Evolutionary conservation across 2,329 filamentous ascomycete genomes (phyloP), one percentile per base, ranked within the genome.

Genomic region (Fusarium protoensiforme): DNA sequence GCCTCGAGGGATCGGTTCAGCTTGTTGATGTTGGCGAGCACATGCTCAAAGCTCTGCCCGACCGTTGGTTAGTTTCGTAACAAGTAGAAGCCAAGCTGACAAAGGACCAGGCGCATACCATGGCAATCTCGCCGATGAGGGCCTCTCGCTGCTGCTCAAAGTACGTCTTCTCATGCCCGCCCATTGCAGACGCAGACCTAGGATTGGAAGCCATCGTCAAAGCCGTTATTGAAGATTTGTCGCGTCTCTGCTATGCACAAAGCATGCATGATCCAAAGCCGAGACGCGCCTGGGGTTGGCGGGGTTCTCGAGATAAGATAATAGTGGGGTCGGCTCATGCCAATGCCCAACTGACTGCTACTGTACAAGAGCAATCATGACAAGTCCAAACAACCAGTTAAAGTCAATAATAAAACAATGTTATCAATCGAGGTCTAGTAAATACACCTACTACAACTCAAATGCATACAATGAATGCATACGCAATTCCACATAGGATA

Each of bases 11-110:
- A 96, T 36, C 96, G 92, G 82, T 98, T 99, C 67, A 99, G 85
- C 78, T 95, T 95, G 84, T 98, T 99, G 83, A 98, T 94, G 79
- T 98, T 98, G 78, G 95, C 93, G 11, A 99, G 92, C 67, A 98
- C 95, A 78, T 96, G 92, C 79, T 98, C 96, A 80, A 99, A 90
- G 82, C 87, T 90, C 90, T 92, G 43, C 7, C 46, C 18, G 11
- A 53, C 46, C n/a, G n/a, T n/a, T n/a, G 27, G 46, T 53, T 14
- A 53, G 27, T 53, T 27, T 11, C 18, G 11, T 31, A 27, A 31
- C 24, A 20, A n/a, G 10, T n/a, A 35, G 33, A 13, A 35, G 33
- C 11, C 24, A 24, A 24, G 24, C 4, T 5, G 29, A 29, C 7
- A n/a, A 9, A 36, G 24, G 24, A 14, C 14, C 20, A 18, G 18